Base-by-base conservation (phyloP, 208 protist genomes). In the Zelonia costaricensis region DNA sequence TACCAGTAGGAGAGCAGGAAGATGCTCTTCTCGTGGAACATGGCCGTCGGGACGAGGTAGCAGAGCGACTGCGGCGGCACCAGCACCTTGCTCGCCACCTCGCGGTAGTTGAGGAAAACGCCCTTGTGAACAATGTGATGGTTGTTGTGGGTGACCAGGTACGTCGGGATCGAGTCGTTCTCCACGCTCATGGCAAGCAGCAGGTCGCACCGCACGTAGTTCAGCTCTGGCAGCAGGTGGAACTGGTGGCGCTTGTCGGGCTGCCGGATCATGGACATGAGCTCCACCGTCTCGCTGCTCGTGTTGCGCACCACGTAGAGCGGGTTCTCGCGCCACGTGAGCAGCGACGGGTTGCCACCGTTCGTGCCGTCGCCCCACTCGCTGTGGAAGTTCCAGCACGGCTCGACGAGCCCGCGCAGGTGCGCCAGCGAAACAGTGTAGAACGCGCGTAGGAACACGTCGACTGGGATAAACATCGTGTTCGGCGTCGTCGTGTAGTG, bases 1-100 rank as follows among this genome's bases (percentile, higher is more conserved):
- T 78, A 84, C 82, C 83, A 90, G 68, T 88, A 93, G 20, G 83
- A 90, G 10, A 93, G 72, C 51, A 88, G 47, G 70, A 93, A 93
- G 23, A 73, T 80, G 28, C 78, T 74, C 59, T 74, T 80, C 23
- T 87, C 83, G 61, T 78, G 86, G 65, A 80, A 77, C 78, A 86
- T 86, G 16, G 80, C 80, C 20, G 80, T 86, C 1, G 83, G 80
- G 10, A 93, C 83, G 25, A 90, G 69, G 69, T 93, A 93, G 66
- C 68, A 84, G 13, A 88, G 61, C 0, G 82, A 93, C 16, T 73
- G 35, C 25, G 77, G 47, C 7, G 86, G 86, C 8, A 93, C 53
- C 0, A 56, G 25, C n/a, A 93, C 48, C 48, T 54, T 46, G 69
- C 84, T 86, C 44, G 76, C 69, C 33, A 81, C 80, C 58, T 93